phyloP scores from a whole-genome alignment of 495 filamentous ascomycete species.

The Xylaria flabelliformis region DNA sequence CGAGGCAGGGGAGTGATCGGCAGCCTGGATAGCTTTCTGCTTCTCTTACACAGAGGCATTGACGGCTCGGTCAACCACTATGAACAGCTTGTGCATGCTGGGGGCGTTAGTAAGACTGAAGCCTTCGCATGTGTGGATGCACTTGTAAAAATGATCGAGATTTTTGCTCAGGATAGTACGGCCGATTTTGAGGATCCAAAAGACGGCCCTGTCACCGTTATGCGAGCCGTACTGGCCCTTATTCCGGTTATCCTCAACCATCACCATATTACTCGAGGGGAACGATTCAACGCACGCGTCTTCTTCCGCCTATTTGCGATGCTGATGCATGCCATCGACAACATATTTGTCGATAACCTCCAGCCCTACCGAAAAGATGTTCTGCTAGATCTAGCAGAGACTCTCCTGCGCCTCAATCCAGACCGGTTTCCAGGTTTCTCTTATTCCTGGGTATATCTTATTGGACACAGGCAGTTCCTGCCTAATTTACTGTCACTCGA shows the following conservation, averaged over 20 bases:
- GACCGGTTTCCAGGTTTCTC: constrained; percentile 78
- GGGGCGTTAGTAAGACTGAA: constrained; percentile 64
- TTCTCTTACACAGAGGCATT: constrained; percentile 83
- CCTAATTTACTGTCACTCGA: constrained; percentile 76
- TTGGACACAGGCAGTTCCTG: constrained; percentile 87
- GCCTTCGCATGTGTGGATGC: constrained; percentile 80
- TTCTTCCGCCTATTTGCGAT: constrained; percentile 92
- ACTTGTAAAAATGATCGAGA: constrained; percentile 81
- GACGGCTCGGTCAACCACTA: constrained; percentile 78
- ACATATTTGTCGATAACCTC: constrained; percentile 50
- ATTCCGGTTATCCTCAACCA: constrained; percentile 82
- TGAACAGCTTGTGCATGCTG: constrained; percentile 67
- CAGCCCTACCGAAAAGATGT: constrained; percentile 64
- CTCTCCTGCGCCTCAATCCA: constrained; percentile 79
- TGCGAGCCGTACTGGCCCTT: constrained; percentile 77
- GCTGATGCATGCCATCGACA: constrained; percentile 69
- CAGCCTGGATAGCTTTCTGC: constrained; percentile 71
- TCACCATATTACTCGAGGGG: constrained; percentile 81
- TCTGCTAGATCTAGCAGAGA: constrained; percentile 72
- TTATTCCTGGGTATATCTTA: constrained; percentile 81
- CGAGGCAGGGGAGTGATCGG: constrained; percentile 72
- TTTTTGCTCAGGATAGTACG: constrained; percentile 67
- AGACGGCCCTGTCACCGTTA: constrained; percentile 48
- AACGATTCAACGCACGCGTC: constrained; percentile 83
- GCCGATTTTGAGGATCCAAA: constrained; percentile 31